Evolutionary conservation across 345 rosid species (phyloP), one percentile per base, ranked within the genome.

Genomic region (Fremontodendron californicum): DNA sequence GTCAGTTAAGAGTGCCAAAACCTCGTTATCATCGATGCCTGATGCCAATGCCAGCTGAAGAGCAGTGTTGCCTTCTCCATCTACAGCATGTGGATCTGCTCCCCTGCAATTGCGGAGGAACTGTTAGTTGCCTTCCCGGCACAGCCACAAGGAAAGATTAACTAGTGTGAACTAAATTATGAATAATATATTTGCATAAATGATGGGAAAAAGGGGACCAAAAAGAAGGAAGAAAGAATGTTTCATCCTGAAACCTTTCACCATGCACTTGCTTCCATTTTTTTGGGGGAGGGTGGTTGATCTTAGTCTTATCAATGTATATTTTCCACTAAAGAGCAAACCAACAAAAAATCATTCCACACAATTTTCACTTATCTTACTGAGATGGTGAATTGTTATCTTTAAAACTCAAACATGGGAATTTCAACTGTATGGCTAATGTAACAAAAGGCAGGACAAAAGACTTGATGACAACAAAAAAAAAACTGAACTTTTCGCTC

Each of bases 41-140:
- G 89, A 78, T 74, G 83, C 82, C 46, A 86, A 81, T 72, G 78
- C 82, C 35, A 89, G 83, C 60, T 81, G 80, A 33, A 88, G 75
- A 12, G 93, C 85, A 49, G 80, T 85, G 37, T 82, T 84, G 62
- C 86, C 86, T 3, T 77, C 82, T 58, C 48, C 77, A 55, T 88
- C 90, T n/a, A 75, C 86, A 62, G 84, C 85, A 40, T 81, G 85
- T 31, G 89, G 86, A 81, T 91, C 85, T 45, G 90, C 90, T 81
- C 93, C 93, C 85, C 92, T 91, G 89, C 73, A 75, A 67, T 77
- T 75, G 33, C 25, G 54, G 39, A 18, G 54, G 39, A 18, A 73
- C 52, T 27, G 3, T 68, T 31, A 62, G 63, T 73, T 19, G 39
- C n/a, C n/a, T n/a, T n/a, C n/a, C n/a, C n/a, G n/a, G n/a, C n/a